Percentiles rank a stretch among this genome's conserved stretches.
Conservation (phyloP, 202 grass and related monocot species). For the Elaeis oleifera region DNA sequence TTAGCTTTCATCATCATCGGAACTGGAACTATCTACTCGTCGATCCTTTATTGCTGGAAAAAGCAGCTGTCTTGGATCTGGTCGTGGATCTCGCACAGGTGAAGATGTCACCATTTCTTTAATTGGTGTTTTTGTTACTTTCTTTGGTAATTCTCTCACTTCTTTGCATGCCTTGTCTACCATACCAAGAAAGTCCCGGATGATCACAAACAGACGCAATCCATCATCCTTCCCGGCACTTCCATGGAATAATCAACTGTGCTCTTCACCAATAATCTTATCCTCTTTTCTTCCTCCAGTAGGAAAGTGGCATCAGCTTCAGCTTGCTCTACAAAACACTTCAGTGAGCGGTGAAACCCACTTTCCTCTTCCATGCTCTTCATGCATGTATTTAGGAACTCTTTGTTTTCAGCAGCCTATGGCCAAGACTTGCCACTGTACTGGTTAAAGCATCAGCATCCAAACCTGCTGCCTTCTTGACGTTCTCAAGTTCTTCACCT, state of each 20-base stretch:
- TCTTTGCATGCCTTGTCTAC: slow-evolving; percentile 80
- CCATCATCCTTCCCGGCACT: slow-evolving; percentile 68
- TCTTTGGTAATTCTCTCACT: slow-evolving; percentile 54
- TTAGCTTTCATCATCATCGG: slow-evolving; percentile 32
- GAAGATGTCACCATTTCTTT: slow-evolving; percentile 16
- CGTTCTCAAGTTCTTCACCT: slow-evolving; percentile 58
- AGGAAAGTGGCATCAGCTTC: slow-evolving; percentile 42
- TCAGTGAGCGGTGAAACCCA: slow-evolving; percentile 59
- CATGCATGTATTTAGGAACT: slow-evolving; percentile 63
- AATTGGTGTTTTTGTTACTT: slow-evolving; percentile 29
- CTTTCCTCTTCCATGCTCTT: slow-evolving; percentile 65
- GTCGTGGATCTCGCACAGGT: slow-evolving; percentile 10
- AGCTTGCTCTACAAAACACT: slow-evolving; percentile 47
- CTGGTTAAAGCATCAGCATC: slow-evolving; percentile 63
- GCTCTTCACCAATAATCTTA: slow-evolving; percentile 41
- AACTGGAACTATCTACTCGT: slow-evolving; percentile 38
- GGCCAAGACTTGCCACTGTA: slow-evolving; percentile 42
- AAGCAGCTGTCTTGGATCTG: slow-evolving; percentile 40
- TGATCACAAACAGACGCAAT: slow-evolving; percentile 66
- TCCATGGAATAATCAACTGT: slow-evolving; percentile 57
- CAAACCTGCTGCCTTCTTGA: slow-evolving; percentile 60
- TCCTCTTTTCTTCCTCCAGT: slow-evolving; percentile 59
- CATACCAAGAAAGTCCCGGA: slow-evolving; percentile 69
- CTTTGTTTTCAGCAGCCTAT: slow-evolving; percentile 60
- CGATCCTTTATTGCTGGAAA: slow-evolving; percentile 54